These are phyloP conservation scores for Cercospora nicotianae DNA, from an alignment of 2,329 filamentous ascomycete species.

Conservation along the genomic window DNA sequence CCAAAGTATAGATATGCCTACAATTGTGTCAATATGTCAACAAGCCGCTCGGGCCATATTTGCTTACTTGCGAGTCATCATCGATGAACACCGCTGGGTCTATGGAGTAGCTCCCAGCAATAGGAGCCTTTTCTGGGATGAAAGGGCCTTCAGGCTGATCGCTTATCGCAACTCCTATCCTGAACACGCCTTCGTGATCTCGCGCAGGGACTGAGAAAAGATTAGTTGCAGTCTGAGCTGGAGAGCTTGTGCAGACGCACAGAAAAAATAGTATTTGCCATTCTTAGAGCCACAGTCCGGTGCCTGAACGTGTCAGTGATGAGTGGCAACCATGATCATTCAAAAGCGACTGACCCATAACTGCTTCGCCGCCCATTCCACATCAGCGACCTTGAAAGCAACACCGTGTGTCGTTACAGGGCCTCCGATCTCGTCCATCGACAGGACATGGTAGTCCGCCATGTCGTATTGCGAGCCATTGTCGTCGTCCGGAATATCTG, in stretches of 20 bases:
- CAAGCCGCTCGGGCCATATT: too few relatives aligned
- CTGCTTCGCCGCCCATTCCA: slow-evolving; percentile 77
- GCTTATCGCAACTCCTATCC: slow-evolving; percentile 69
- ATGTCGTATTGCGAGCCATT: slow-evolving; percentile 86
- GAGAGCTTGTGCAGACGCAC: not conserved
- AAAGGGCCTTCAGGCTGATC: slow-evolving; percentile 70
- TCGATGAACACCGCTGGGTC: slow-evolving; percentile 77
- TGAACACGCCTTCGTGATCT: slow-evolving; percentile 67
- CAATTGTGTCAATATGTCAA: not conserved
- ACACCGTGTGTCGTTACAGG: slow-evolving; percentile 72
- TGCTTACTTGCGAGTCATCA: slow-evolving; percentile 52
- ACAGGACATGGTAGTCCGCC: slow-evolving; percentile 80
- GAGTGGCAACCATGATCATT: not conserved
- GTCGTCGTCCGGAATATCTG: slow-evolving; percentile 73
- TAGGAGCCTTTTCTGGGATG: slow-evolving; percentile 61
- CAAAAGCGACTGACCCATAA: slow-evolving; percentile 56
- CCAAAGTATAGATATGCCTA: slow-evolving; percentile 71
- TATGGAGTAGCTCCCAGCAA: slow-evolving; percentile 71
- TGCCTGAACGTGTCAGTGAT: slow-evolving; percentile 44
- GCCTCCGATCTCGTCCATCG: slow-evolving; percentile 56
- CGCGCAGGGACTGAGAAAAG: slow-evolving; percentile 61
- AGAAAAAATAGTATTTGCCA: slow-evolving; percentile 74
- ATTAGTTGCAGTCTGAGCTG: not conserved
- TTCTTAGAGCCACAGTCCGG: slow-evolving; percentile 70
- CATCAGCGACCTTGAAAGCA: slow-evolving; percentile 62